A percentile compares a stretch with the other conserved stretches of the same genome.
phyloP scores from a whole-genome alignment of 768 basidiomycete genomes.

The Rhizopogon vinicolor region DNA sequence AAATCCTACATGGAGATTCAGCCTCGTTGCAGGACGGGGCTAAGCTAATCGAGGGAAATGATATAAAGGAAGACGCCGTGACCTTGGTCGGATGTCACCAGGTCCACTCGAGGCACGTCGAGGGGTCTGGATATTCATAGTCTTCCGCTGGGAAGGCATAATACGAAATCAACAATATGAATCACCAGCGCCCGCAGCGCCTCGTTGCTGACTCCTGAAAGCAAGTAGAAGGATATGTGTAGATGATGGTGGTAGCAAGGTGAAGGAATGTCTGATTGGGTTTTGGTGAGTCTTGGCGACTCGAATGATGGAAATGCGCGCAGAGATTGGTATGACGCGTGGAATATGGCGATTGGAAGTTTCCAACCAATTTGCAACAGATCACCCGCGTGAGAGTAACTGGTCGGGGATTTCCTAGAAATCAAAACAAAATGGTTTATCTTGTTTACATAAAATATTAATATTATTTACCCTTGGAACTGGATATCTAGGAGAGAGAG shows the following conservation, averaged over 20 bases:
- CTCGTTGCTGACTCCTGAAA: neutral
- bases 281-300: neutral
- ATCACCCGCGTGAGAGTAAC: too few relatives aligned
- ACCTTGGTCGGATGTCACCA: neutral
- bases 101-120: neutral
- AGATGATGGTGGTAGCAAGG: neutral
- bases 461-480: conserved; percentile 1
- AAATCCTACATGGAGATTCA: neutral
- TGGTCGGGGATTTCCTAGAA: neutral
- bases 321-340: too few relatives aligned
- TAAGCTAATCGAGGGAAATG: neutral
- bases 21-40: neutral
- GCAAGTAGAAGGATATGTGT: neutral
- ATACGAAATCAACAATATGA: neutral
- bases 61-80: neutral
- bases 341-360: too few relatives aligned
- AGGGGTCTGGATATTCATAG: neutral
- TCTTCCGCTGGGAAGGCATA: too few relatives aligned
- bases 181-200: neutral
- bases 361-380: too few relatives aligned
- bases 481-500: neutral
- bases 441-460: conserved; percentile 1
- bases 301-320: too few relatives aligned
- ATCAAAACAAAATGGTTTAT: conserved; percentile 4
- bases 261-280: too few relatives aligned